Evolutionary conservation across 140 eudicot genomes (phyloP).

Genomic region (Ambrosia hybrid): DNA sequence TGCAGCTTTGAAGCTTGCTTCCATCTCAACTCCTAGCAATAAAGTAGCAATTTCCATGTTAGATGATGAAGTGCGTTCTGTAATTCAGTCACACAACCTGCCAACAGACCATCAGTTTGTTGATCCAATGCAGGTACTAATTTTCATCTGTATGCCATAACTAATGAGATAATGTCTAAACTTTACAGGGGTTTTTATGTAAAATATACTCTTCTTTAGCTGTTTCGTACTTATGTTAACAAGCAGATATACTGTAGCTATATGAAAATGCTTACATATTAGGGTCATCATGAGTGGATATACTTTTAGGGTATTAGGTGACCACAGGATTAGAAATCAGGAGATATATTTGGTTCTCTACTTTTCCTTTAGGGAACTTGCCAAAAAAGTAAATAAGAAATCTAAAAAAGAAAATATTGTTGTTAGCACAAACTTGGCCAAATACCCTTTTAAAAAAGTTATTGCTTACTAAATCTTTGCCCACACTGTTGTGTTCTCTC

Average conservation of each 20-base stretch:
- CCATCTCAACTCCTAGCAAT: conserved; percentile 65
- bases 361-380: not conserved
- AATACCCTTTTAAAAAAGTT: too few species aligned
- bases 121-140: conserved; percentile 78
- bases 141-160: not conserved
- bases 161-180: conserved; percentile 18
- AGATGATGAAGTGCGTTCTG: conserved; percentile 66
- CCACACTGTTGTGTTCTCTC: too few species aligned
- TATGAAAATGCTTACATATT: not conserved
- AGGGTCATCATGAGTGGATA: not conserved
- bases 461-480: too few species aligned
- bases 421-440: too few species aligned
- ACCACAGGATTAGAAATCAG: not conserved
- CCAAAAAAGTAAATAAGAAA: not conserved
- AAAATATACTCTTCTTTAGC: too few species aligned
- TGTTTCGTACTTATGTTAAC: not conserved
- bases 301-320: not conserved
- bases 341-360: not conserved
- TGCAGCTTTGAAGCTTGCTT: conserved; percentile 84
- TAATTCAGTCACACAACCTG: conserved; percentile 59
- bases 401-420: too few species aligned
- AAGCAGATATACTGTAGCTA: not conserved
- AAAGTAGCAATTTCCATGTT: conserved; percentile 51
- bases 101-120: conserved; percentile 42
- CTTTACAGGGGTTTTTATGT: not conserved